Percentiles rank a stretch among this genome's conserved stretches.
Evolutionary conservation across 371 early-diverging fungal species (phyloP).

Genomic region (Basidiobolus meristosporus): DNA sequence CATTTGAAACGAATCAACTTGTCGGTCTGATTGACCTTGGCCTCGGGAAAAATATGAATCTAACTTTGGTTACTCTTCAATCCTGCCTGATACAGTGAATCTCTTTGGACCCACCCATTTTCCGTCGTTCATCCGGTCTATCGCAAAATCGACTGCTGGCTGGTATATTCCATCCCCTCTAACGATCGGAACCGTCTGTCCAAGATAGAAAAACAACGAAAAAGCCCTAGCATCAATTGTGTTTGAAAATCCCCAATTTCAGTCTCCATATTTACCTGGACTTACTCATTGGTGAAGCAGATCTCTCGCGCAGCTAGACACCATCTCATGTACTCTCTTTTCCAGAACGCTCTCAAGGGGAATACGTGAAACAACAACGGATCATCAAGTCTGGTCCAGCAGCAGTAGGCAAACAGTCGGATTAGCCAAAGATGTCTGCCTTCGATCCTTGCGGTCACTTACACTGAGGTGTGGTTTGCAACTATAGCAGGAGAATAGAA

Average conservation of each 20-base stretch:
- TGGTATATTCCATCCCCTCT: slow-evolving; percentile 76
- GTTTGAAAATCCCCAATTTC: background rate
- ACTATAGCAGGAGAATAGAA: slow-evolving; percentile 6
- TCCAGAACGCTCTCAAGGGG: slow-evolving; percentile 21
- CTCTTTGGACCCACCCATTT: slow-evolving; percentile 21
- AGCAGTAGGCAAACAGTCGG: background rate
- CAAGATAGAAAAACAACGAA: slow-evolving; percentile 49
- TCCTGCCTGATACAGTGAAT: slow-evolving; percentile 6
- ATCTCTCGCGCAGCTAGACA: slow-evolving; percentile 72
- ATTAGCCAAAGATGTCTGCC: background rate
- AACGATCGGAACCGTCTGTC: slow-evolving; percentile 67
- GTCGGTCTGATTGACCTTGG: slow-evolving; percentile 40
- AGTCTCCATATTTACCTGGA: background rate
- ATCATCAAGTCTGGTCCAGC: slow-evolving; percentile 46
- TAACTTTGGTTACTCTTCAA: slow-evolving; percentile 8
- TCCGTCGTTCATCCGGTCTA: slow-evolving; percentile 28
- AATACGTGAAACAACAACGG: slow-evolving; percentile 64
- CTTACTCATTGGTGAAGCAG: slow-evolving; percentile 50
- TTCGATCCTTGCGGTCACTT: slow-evolving; percentile 2
- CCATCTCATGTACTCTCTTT: slow-evolving; percentile 47
- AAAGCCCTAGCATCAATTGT: slow-evolving; percentile 14
- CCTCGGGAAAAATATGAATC: slow-evolving; percentile 78
- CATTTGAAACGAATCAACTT: slow-evolving; percentile 61
- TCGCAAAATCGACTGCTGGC: slow-evolving; percentile 56
- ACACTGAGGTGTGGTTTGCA: slow-evolving; percentile 26